These are phyloP conservation scores for Datura wrightii DNA, from an alignment of 257 asterid species.

Conservation along the genomic window DNA sequence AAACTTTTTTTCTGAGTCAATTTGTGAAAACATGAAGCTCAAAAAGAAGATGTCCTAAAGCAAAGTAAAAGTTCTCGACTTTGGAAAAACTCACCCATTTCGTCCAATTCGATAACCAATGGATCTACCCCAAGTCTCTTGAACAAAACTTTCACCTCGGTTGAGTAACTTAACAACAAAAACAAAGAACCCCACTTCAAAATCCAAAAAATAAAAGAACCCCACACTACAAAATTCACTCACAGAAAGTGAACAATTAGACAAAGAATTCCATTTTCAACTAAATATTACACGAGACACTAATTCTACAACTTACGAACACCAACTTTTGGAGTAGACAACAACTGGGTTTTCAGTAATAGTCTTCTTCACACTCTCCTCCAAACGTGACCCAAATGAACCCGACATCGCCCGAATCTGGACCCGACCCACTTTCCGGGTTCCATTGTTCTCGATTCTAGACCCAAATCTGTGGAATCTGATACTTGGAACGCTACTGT, in stretches of 20 bases:
- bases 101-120: slow-evolving; percentile 81
- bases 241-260: background rate
- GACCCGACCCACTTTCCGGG: slow-evolving; percentile 32
- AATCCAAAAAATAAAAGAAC: background rate
- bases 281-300: background rate
- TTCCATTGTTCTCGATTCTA: slow-evolving; percentile 29
- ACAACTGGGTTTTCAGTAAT: slow-evolving; percentile 75
- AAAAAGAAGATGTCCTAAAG: background rate
- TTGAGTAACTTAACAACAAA: slow-evolving; percentile 60
- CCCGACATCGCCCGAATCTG: slow-evolving; percentile 71
- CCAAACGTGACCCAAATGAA: slow-evolving; percentile 65
- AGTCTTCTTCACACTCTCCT: slow-evolving; percentile 64
- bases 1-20: background rate
- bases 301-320: slow-evolving; percentile 68
- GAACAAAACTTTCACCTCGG: slow-evolving; percentile 85
- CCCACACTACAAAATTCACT: background rate
- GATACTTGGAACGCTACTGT: slow-evolving; percentile 6
- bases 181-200: slow-evolving; percentile 20
- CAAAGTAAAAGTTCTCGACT: background rate
- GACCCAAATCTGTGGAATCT: slow-evolving; percentile 37
- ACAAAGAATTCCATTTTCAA: background rate
- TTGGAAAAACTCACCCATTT: slow-evolving; percentile 57
- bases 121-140: slow-evolving; percentile 83
- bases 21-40: background rate
- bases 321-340: slow-evolving; percentile 93